Conservation (phyloP, 208 protist species). For the Trypanosoma grayi region DNA sequence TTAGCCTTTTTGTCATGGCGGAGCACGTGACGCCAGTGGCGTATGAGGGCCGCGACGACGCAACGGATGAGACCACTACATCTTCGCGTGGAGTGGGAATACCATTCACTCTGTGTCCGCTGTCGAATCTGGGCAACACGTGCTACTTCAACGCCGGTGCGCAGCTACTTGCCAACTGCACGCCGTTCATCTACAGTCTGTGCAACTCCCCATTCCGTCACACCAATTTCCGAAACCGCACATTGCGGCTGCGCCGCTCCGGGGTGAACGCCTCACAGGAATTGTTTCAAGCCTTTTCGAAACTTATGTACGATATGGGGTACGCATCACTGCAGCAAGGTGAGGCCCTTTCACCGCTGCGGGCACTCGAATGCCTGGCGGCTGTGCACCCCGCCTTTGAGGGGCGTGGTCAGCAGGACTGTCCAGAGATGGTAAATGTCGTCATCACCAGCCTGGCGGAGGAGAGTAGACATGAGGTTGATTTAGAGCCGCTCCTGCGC, state of each 20-base stretch:
- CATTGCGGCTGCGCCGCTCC: slow-evolving; percentile 24
- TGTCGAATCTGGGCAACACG: slow-evolving; percentile 97
- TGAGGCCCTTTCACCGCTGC: slow-evolving; percentile 42
- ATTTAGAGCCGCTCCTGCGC: slow-evolving; percentile 45
- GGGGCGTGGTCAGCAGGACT: slow-evolving; percentile 87
- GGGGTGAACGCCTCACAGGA: slow-evolving; percentile 33
- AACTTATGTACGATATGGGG: slow-evolving; percentile 69
- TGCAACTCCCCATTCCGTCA: slow-evolving; percentile 39
- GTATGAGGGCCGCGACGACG: neutral
- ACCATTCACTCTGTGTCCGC: slow-evolving; percentile 68
- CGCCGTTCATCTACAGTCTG: slow-evolving; percentile 60
- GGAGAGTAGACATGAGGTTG: slow-evolving; percentile 49
- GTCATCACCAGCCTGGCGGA: slow-evolving; percentile 71
- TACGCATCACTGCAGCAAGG: slow-evolving; percentile 16
- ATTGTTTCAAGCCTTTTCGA: slow-evolving; percentile 45
- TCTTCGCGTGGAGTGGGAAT: neutral
- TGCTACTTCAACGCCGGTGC: slow-evolving; percentile 97
- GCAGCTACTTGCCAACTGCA: slow-evolving; percentile 93
- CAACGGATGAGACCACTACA: neutral
- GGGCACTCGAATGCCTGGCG: slow-evolving; percentile 51
- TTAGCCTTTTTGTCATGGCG: too few relatives aligned
- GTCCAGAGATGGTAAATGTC: slow-evolving; percentile 76
- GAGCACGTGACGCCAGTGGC: neutral
- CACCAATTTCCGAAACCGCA: slow-evolving; percentile 2
- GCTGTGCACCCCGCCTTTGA: slow-evolving; percentile 71